Base-by-base conservation (phyloP, 371 early-diverging fungal genomes). In the Mortierella sp. region DNA sequence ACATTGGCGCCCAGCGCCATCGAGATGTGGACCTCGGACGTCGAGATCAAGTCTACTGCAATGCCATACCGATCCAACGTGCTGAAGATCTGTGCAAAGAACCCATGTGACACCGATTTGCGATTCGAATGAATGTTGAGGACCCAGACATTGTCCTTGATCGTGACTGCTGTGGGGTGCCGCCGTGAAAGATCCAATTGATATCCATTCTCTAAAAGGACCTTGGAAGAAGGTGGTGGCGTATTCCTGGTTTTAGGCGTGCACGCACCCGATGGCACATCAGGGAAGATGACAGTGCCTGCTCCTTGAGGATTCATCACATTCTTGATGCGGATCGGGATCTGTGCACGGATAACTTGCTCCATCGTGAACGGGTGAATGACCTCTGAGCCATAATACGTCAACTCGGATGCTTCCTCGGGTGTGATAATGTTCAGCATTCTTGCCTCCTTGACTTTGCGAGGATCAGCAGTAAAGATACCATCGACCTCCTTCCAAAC, bases 401-500 rank as follows among this genome's bases (percentile, higher is more conserved):
- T 98, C 76, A 98, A 82, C 81, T 99, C 99, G 14, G 98, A 92
- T 0, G 98, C 99, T 80, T 99, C 99, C 79, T 98, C 98, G 14
- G 98, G 98, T 12, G 96, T 93, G 67, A 99, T 97, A 54, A 89
- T 88, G 23, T 91, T 86, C 39, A 99, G 86, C 47, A 97, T 84
- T n/a, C 93, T 84, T 19, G 99, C 99, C 6, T 82, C 74, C 39
- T 90, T 88, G 19, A 94, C 97, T 64, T 97, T 97, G 54, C 97
- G 92, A n/a, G 99, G 99, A 72, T 99, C 99, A 0, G 98, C 98
- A 0, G 98, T 98, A 69, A 96, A 99, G 64, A 99, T 97, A 57
- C 99, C 99, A 68, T 98, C 98, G 6, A 99, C 99, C 68, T 99
- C 99, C 80, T 99, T 99, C 98, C 98, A 98, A 24, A 99, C 93